Evolutionary conservation across 2,329 filamentous ascomycete genomes (phyloP), one percentile per base, ranked within the genome.

Genomic region (Cytospora mali): DNA sequence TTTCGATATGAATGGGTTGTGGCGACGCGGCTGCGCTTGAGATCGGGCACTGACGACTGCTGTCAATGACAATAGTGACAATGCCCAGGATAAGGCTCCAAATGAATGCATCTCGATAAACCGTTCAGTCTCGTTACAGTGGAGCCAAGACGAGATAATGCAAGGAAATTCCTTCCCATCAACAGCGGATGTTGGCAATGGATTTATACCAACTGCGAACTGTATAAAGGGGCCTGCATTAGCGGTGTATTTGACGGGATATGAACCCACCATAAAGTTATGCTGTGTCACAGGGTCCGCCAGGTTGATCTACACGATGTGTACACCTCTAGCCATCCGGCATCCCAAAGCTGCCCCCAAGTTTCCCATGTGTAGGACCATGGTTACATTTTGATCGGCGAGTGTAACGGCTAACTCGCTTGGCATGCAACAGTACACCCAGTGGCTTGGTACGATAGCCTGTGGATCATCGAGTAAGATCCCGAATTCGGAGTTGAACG

Each of bases 1-100:
- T 29, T 54, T 49, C 1, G 57, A 48, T 9, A 61, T 18, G 28
- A 64, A 49, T 2, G 62, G 62, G 18, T 55, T 54, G 28, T 64
- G 49, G 14, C 39, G 35, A 14, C 18, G 52, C 6, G 13, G 42
- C 7, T 21, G 42, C 9, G 6, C 2, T 13, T 46, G n/a, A 46
- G n/a, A 21, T 6, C n/a, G n/a, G 10, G 42, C 42, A 46, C n/a
- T 23, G 42, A 23, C 42, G 42, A 11, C 9, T 5, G 42, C 42
- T 21, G 42, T 46, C n/a, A 46, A n/a, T 23, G 42, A 46, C 7
- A 46, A n/a, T 4, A 46, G 42, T 46, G n/a, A 21, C n/a, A 46
- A 3, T 6, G 42, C 10, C 42, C 42, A 46, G 21, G 42, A 11
- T n/a, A 46, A 11, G 10, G 23, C 1, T 18, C 42, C 21, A 10